Percentiles rank a stretch among this genome's conserved stretches.
phyloP scores from a whole-genome alignment of 2,329 filamentous ascomycete species.

The Cytospora mali region DNA sequence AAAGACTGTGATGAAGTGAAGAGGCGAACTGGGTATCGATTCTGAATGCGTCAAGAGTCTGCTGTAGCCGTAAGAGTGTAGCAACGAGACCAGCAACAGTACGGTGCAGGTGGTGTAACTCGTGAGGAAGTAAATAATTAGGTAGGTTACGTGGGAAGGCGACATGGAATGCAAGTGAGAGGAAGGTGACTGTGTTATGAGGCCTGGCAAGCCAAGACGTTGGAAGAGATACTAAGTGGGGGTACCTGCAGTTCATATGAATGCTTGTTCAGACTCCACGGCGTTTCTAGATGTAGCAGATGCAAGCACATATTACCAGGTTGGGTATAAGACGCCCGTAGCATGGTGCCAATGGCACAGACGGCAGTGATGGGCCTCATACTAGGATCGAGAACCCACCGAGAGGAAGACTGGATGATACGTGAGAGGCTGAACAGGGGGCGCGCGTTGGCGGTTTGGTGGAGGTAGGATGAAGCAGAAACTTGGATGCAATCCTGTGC shows the following conservation, averaged over 20 bases:
- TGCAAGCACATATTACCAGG: constrained; percentile 17
- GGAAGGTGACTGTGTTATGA: constrained; percentile 37
- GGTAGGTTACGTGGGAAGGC: constrained; percentile 30
- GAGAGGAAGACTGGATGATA: constrained; percentile 23
- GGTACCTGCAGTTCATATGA: constrained; percentile 48
- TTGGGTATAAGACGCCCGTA: constrained; percentile 18
- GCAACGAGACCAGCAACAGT: constrained; percentile 29
- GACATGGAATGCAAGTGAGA: constrained; percentile 31
- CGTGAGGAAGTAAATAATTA: constrained; percentile 28
- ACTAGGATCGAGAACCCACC: constrained; percentile 13
- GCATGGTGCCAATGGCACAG: constrained; percentile 15
- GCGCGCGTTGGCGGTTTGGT: constrained; percentile 8
- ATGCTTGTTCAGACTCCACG: constrained; percentile 37
- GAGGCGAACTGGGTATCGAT: constrained; percentile 9
- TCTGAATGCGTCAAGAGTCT: constrained; percentile 21
- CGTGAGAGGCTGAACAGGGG: constrained; percentile 3
- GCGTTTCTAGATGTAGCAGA: constrained; percentile 33
- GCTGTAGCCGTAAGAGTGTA: constrained; percentile 24
- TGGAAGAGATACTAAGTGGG: constrained; percentile 39
- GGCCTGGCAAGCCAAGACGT: constrained; percentile 38
- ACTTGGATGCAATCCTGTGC: constrained; percentile 18
- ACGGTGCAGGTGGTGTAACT: constrained; percentile 24
- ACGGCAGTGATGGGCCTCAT: constrained; percentile 10
- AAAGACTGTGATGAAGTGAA: constrained; percentile 34
- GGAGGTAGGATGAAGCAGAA: constrained; percentile 26